Conservation (phyloP, 1,284 basidiomycete species). For the Puccinia brachypodii region DNA sequence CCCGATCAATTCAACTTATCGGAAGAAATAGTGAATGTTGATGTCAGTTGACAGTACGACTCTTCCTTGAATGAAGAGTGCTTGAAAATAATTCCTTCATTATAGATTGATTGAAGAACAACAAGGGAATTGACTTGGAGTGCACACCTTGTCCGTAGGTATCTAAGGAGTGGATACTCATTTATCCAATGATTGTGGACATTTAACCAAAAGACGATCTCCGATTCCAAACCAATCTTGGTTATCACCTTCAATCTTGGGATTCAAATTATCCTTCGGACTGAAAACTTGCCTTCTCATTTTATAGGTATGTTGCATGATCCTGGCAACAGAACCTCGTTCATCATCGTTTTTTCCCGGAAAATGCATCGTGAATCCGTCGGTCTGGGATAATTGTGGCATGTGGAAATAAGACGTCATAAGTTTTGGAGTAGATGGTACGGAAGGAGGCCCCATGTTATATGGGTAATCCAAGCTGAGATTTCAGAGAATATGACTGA, state of each 20-base stretch:
- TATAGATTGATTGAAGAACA: background rate
- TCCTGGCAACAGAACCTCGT: constrained; percentile 10
- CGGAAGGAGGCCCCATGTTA: background rate
- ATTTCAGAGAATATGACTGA: background rate
- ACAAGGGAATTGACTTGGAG: background rate
- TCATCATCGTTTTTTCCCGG: constrained; percentile 35
- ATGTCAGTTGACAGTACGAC: too few relatives aligned
- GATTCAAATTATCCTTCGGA: background rate
- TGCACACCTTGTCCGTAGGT: background rate
- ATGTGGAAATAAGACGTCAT: background rate
- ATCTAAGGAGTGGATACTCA: background rate
- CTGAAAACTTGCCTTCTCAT: constrained; percentile 14
- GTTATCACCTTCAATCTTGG: constrained; percentile 14
- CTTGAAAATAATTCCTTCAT: too few relatives aligned
- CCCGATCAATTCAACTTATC: too few relatives aligned
- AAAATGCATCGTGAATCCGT: constrained; percentile 43
- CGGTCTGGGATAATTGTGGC: constrained; percentile 14
- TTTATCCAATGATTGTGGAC: constrained; percentile 27
- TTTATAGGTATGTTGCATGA: constrained; percentile 9
- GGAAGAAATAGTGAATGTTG: too few relatives aligned
- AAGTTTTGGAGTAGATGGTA: background rate
- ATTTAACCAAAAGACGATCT: constrained; percentile 25
- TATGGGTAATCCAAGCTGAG: too few relatives aligned
- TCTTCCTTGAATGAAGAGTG: background rate
- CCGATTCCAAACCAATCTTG: constrained; percentile 30